phyloP scores from a whole-genome alignment of 257 asterid genomes.

The Misopates orontium region DNA sequence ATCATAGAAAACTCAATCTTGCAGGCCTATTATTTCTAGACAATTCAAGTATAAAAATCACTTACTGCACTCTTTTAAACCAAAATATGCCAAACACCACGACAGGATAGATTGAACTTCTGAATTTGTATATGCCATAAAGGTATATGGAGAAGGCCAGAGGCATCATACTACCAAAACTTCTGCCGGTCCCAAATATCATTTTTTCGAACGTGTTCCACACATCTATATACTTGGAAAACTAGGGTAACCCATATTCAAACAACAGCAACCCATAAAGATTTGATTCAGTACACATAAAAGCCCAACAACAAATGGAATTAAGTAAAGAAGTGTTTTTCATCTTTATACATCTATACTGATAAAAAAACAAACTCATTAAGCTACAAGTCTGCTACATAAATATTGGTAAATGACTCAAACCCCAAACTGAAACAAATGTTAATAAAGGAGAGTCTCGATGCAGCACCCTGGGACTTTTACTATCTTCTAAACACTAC shows the following conservation, averaged over 20 bases:
- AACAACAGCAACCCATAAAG: conserved; percentile 4
- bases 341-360: conserved; percentile 6
- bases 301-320: conserved; percentile 8
- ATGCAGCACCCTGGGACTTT: conserved; percentile 18
- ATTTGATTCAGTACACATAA: neutral
- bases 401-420: conserved; percentile 12
- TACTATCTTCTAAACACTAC: conserved; percentile 3
- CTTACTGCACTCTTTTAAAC: conserved; percentile 15
- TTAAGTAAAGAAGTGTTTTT: conserved; percentile 5
- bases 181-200: conserved; percentile 7
- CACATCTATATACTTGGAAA: neutral
- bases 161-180: conserved; percentile 1
- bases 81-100: conserved; percentile 15
- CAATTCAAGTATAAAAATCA: conserved; percentile 13
- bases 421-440: conserved; percentile 3
- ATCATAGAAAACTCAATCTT: conserved; percentile 7
- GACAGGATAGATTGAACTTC: conserved; percentile 7
- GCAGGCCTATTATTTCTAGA: neutral
- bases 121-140: neutral
- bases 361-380: conserved; percentile 15
- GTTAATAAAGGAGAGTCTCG: conserved; percentile 8
- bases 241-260: neutral
- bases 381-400: conserved; percentile 9
- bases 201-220: conserved; percentile 6
- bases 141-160: neutral